Conservation (phyloP, 2,329 filamentous ascomycete genomes). For the Rhinocladiella similis region DNA sequence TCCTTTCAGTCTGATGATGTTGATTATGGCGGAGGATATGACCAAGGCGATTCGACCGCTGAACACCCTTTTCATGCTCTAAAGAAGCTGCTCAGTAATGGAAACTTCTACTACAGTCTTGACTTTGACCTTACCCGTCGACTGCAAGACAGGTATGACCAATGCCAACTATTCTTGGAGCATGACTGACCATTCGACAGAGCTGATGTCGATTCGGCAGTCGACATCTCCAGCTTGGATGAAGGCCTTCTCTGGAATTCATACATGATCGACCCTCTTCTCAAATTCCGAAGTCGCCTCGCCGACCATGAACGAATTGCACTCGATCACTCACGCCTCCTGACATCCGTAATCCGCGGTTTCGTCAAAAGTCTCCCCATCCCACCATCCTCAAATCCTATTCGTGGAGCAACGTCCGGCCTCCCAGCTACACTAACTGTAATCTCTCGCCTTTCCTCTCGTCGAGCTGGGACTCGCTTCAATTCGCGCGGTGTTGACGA, state of each 20-base stretch:
- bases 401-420: constrained; percentile 67
- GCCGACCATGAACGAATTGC: constrained; percentile 71
- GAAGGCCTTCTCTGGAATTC: constrained; percentile 96
- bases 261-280: constrained; percentile 92
- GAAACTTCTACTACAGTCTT: constrained; percentile 97
- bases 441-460: constrained; percentile 87
- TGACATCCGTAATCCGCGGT: constrained; percentile 91
- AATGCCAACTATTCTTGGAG: too few relatives aligned
- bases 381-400: constrained; percentile 68
- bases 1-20: constrained; percentile 55
- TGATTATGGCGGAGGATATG: constrained; percentile 51
- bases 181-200: constrained; percentile 43
- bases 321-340: constrained; percentile 81
- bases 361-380: constrained; percentile 88
- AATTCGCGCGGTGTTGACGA: constrained; percentile 98
- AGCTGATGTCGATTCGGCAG: constrained; percentile 71
- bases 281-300: constrained; percentile 82
- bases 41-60: constrained; percentile 67
- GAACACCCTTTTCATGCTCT: constrained; percentile 90
- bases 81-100: constrained; percentile 88
- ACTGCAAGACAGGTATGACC: constrained; percentile 73
- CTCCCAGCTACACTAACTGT: constrained; percentile 82
- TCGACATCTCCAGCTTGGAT: constrained; percentile 91
- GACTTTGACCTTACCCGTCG: constrained; percentile 96
- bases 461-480: constrained; percentile 89